Base-by-base conservation (phyloP, 352 stramenopile genomes). In the Phytophthora pini region DNA sequence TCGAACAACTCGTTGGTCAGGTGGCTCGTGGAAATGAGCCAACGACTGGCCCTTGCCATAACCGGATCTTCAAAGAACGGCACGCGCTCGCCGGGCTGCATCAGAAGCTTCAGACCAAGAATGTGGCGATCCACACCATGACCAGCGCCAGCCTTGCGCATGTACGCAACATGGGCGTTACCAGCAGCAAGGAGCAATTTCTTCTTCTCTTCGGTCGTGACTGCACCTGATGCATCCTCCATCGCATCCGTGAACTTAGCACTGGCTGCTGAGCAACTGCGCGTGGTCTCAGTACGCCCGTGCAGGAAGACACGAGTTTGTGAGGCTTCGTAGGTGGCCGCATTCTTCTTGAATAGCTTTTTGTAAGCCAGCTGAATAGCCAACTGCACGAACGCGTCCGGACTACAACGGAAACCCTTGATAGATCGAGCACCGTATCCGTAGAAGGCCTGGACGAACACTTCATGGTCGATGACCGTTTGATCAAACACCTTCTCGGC, bases 331-430 rank as follows among this genome's bases (percentile, higher is more conserved):
- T 99, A 99, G 3, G 97, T 99, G 11, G 82, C 80, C 1, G 58
- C 82, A 48, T 85, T 82, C 39, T 71, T 78, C 22, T 76, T 70
- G 59, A 88, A 88, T 15, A 92, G 76, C 71, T 90, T 91, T 46
- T 84, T 80, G 73, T 88, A 90, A 68, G 94, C 97, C 26, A 99
- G 70, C 65, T 99, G 97, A 60, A 99, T 98, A 34, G 94, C 93
- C 27, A 98, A 77, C 80, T 99, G 97, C 52, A 97, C 91, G 67
- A 97, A 99, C 9, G 93, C 94, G 78, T 99, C 97, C 5, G 97
- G 97, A 43, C 88, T 98, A 65, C 90, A 93, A 24, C 84, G 82
- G 56, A 92, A 95, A 8, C 64, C 77, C 79, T 98, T 98, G 60
- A 98, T 98, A 7, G 77, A 72, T 32, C 79, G 77, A 31, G 82